Base-by-base conservation (phyloP, 179 eudicot genomes). In the Silene vulgaris region DNA sequence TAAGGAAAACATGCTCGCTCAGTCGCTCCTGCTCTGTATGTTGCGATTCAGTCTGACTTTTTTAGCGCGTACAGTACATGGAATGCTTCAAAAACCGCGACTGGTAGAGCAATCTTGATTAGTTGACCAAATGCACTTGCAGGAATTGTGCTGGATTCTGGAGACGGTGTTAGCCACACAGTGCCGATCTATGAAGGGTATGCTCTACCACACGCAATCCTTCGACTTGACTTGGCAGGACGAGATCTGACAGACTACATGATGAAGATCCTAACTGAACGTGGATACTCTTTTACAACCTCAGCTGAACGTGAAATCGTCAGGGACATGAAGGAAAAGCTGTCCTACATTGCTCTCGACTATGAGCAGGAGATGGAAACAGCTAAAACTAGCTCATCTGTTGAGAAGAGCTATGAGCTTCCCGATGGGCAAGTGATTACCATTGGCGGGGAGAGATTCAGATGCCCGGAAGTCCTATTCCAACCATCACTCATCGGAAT, bases 351-450 rank as follows among this genome's bases (percentile, higher is more conserved):
- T n/a, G 81, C 84, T 21, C 84, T 81, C 48, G 84, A 81, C 54
- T 81, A 74, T 21, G 84, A 81, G 69, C 84, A 81, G 66, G 84
- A 81, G 76, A 81, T 81, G 84, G 84, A 81, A 56, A 81, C 84
- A 21, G 76, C 84, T 4, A 81, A 81, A 70, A 81, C 84, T 2
- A 81, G 81, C 84, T 81, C 84, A 26, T 11, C 84, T 19, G 84
- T 81, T 13, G 84, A 81, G 81, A 81, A 81, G 68, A 81, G 84
- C 77, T 81, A 74, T 20, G 84, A 81, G 37, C 80, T 81, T 17
- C 83, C 83, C 16, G 83, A 81, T 70, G 83, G 83, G 50, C 83
- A 81, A 71, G 83, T 81, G 48, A 81, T 81, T 13, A 81, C 83
- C 69, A 81, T 81, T 32, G 83, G 83, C 16, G 80, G 71, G 54